Evolutionary conservation across 345 rosid species (phyloP), one percentile per base, ranked within the genome.

Genomic region (Eucalyptus pauciflora): DNA sequence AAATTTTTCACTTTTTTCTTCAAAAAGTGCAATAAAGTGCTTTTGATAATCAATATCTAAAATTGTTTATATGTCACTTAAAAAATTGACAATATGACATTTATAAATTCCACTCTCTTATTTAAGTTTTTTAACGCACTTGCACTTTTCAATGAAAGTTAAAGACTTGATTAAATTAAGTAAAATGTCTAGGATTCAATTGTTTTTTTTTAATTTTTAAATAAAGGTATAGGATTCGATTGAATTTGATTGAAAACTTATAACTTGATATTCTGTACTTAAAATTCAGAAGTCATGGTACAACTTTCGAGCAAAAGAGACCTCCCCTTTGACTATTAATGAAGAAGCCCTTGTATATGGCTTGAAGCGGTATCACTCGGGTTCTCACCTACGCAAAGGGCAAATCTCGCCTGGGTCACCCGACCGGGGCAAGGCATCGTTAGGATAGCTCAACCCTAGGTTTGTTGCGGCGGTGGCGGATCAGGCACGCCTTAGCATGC

Each of bases 381-480:
- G 69, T 62, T 62, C 69, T 27, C 69, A 62, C 69, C 69, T 0
- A 62, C 31, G 31, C 69, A 12, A 29, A 29, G 69, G 69, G 15
- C 69, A 27, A 62, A 62, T 62, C 69, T 62, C 33, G 15, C 16
- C 16, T 2, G 2, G 15, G 31, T 60, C 67, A 12, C 31, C 4
- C 31, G 8, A 60, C n/a, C 2, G 2, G 2, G 37, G 37, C 20
- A 7, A n/a, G 37, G 37, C 37, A 13, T n/a, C 37, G 10, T 64
- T n/a, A n/a, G 20, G 41, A 64, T n/a, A n/a, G 76, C 37, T n/a
- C 76, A 64, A n/a, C 76, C 76, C n/a, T 64, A n/a, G 37, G 37
- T 64, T 14, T 14, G 37, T n/a, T 3, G 37, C 10, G 20, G 3
- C 20, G 1, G 37, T 10, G 18, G 33, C 33, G 0, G 64, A 8